Evolutionary conservation across 345 rosid species (phyloP), one percentile per base, ranked within the genome.

Genomic region (Raphanus raphanistrum): DNA sequence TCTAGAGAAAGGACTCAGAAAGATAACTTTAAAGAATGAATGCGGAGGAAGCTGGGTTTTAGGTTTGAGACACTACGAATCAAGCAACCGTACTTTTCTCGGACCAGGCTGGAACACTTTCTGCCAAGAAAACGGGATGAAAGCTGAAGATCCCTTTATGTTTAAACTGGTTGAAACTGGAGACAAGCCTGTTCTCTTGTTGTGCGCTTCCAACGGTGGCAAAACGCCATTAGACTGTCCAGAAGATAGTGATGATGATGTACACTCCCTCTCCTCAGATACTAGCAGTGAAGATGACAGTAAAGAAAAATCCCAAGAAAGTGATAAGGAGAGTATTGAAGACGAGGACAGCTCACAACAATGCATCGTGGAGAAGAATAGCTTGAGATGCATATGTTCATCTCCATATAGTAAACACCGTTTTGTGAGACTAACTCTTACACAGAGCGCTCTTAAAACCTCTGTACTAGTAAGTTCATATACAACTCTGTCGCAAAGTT

Each of bases 31-130:
- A 5, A 67, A 16, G 77, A 73, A 79, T 61, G 28, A 73, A 35
- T 5, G 12, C 6, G 82, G 63, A 63, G 5, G 38, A 31, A 41
- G 36, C 27, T 72, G 82, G 77, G 28, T 13, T 66, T 66, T 60
- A 48, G 41, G 1, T 4, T 25, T 66, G 69, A 66, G 12, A 26
- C 70, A 36, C n/a, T 27, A 10, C 32, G 1, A 45, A 43, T 9
- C 58, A 57, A 2, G 0, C 17, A 5, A 25, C 38, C 31, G 0
- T n/a, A 76, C 65, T 26, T 11, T 0, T 59, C 35, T 60, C 4
- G 45, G 5, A 66, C 57, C 27, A 72, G 81, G 81, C 77, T 78
- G 81, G 81, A 48, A 1, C 6, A 45, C 27, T 66, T 78, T 78
- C 57, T 72, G 81, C 26, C 45, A 25, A 48, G 73, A 0, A 10